Base-by-base conservation (phyloP, 495 filamentous ascomycete genomes). In the Ramalina intermedia region DNA sequence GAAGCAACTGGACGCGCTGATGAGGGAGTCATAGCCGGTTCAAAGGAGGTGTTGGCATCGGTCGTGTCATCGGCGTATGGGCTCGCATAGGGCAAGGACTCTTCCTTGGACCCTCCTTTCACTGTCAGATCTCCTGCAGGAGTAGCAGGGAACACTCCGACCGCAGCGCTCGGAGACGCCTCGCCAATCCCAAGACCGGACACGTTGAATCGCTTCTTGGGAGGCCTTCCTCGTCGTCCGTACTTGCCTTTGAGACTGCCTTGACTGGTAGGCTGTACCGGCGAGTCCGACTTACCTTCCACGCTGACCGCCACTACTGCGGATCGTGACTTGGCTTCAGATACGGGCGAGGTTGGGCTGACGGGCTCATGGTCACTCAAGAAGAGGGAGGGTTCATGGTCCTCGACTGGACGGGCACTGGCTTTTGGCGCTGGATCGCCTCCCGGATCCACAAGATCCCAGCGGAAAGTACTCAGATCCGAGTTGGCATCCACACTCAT, bases 361-460 rank as follows among this genome's bases (percentile, higher is more conserved):
- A 6, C 4, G 27, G 26, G 33, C n/a, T 47, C 27, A 17, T 36
- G n/a, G 12, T 45, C 39, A 16, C 17, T 52, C 9, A 45, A 37
- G 33, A 37, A 45, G 18, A 38, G 40, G n/a, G 49, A 49, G 27
- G 52, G 51, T 39, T 51, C 45, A 17, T 53, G 46, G 12, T 52
- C 14, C 41, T 56, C 24, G 16, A 53, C 49, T 16, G 37, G 13
- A 16, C 29, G 44, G 35, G 44, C 33, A 9, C 33, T 37, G 16
- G 44, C 26, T 13, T n/a, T 47, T 29, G 44, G 44, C 6, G 47
- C 46, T 39, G 49, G 35, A 23, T 47, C 49, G 14, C 53, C 57
- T 26, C 55, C 62, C 27, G 77, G 75, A 58, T 85, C 82, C 2
- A 86, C 66, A 14, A 82, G 42, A 60, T 84, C 81, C 82, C 82